phyloP scores from a whole-genome alignment of 2,329 filamentous ascomycete species.

The Colletotrichum sansevieriae region DNA sequence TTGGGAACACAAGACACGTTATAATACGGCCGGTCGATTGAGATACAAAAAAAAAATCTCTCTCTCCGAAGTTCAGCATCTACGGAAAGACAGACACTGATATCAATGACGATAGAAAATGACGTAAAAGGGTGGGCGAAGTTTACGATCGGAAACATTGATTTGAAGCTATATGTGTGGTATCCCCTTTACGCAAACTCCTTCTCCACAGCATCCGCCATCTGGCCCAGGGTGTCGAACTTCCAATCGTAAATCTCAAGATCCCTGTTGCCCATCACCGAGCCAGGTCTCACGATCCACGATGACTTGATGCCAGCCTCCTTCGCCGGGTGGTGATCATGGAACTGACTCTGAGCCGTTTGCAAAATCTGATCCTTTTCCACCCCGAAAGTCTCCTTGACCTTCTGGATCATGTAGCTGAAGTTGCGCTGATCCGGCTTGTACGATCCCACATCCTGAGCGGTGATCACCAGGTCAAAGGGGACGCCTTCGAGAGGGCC shows the following conservation, averaged over 20 bases:
- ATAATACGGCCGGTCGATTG: too few relatives aligned
- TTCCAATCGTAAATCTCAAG: slow-evolving; percentile 64
- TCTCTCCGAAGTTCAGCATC: too few relatives aligned
- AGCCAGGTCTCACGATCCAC: slow-evolving; percentile 70
- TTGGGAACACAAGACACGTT: too few relatives aligned
- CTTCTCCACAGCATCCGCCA: slow-evolving; percentile 69
- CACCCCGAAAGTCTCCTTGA: slow-evolving; percentile 67
- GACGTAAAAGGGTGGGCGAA: not conserved
- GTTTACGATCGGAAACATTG: too few relatives aligned
- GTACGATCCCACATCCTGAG: slow-evolving; percentile 78
- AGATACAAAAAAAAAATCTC: too few relatives aligned
- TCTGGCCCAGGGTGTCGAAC: slow-evolving; percentile 68
- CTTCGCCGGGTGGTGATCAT: slow-evolving; percentile 77
- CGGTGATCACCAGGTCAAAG: slow-evolving; percentile 75
- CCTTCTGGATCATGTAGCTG: slow-evolving; percentile 70
- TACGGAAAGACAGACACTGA: too few relatives aligned
- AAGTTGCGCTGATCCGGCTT: slow-evolving; percentile 78
- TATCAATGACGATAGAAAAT: too few relatives aligned
- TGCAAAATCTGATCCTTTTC: slow-evolving; percentile 69
- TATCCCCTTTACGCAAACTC: slow-evolving; percentile 37
- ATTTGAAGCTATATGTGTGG: fast-evolving
- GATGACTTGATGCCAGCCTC: slow-evolving; percentile 67
- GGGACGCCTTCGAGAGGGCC: slow-evolving; percentile 62
- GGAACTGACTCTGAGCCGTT: slow-evolving; percentile 77
- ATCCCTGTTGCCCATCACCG: slow-evolving; percentile 58